Conservation (phyloP, 2,329 filamentous ascomycete species). For the Apiospora saccharicola region DNA sequence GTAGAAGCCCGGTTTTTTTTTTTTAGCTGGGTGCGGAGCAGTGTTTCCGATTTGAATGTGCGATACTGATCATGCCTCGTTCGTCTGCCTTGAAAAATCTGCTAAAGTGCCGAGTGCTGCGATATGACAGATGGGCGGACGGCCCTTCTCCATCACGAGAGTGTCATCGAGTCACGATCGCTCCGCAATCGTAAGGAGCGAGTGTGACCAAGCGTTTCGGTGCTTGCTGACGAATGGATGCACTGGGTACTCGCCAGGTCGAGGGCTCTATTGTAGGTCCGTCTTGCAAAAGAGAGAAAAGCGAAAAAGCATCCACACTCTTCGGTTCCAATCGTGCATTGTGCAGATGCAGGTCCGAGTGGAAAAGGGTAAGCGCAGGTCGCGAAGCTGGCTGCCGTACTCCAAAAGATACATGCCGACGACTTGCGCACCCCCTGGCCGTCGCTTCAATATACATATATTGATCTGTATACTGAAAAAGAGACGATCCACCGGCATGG, state of each 20-base stretch:
- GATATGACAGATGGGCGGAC: constrained; percentile 17
- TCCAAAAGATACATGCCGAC: constrained; percentile 19
- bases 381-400: constrained; percentile 28
- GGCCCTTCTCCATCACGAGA: constrained; percentile 18
- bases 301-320: constrained; percentile 17
- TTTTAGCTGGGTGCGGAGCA: background rate
- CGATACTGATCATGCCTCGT: constrained; percentile 13
- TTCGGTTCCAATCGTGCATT: constrained; percentile 36
- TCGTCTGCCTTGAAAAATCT: constrained; percentile 4
- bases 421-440: constrained; percentile 4
- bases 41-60: background rate
- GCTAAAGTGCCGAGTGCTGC: constrained; percentile 1
- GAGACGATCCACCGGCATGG: constrained; percentile 14
- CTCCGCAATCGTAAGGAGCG: constrained; percentile 19
- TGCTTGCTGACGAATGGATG: constrained; percentile 12
- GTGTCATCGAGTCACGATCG: constrained; percentile 19
- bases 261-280: background rate
- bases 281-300: background rate
- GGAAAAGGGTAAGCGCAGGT: constrained; percentile 48
- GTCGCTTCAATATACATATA: constrained; percentile 11
- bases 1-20: constrained; percentile 2
- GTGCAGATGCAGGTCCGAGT: constrained; percentile 52
- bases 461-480: constrained; percentile 11
- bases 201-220: background rate
- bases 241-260: background rate